Base-by-base conservation (phyloP, 805 yeast genomes). In the Saturnispora kantuleensis region DNA sequence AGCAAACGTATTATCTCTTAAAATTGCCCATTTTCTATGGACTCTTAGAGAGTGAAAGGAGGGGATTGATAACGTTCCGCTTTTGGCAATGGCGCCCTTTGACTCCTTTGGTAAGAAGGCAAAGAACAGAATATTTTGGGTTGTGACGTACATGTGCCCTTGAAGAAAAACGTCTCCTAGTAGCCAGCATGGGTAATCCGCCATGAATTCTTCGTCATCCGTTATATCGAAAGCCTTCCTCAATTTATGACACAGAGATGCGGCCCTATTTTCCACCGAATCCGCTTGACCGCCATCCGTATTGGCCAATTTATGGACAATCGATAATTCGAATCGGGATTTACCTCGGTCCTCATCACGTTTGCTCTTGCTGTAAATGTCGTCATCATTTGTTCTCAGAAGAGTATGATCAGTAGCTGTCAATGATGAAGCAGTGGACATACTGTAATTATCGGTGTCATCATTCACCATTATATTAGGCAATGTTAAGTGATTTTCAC, bases 101-200 rank as follows among this genome's bases (percentile, higher is more conserved):
- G 56, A 63, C 21, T 39, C 35, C 35, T 74, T 73, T 0, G 97
- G 96, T 9, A 90, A 60, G 52, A 77, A 79, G 0, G 96, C 93
- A 64, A 82, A 82, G 57, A 85, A 90, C 37, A 86, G 63, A 5
- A 89, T 57, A 49, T 76, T 75, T 12, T 71, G 65, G 36, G 68
- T 62, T 1, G 97, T 88, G 21, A 90, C 60, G 53, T 83, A 83
- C 13, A 88, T 60, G 54, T 84, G 89, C 2, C 97, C 97, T 60
- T 87, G 96, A 21, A 88, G 64, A 26, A 90, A 65, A 0, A 89
- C 93, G 54, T 85, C 95, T 48, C 79, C 75, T 46, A 87, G 67
- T 32, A 89, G 66, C 95, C 96, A 89, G 29, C 88, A 78, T 3
- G 81, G 72, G 54, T 71, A 82, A 49, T 79, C 84, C n/a, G 71